Conservation (phyloP, 176 grass and related monocot species). For the Paspalum notatum region DNA sequence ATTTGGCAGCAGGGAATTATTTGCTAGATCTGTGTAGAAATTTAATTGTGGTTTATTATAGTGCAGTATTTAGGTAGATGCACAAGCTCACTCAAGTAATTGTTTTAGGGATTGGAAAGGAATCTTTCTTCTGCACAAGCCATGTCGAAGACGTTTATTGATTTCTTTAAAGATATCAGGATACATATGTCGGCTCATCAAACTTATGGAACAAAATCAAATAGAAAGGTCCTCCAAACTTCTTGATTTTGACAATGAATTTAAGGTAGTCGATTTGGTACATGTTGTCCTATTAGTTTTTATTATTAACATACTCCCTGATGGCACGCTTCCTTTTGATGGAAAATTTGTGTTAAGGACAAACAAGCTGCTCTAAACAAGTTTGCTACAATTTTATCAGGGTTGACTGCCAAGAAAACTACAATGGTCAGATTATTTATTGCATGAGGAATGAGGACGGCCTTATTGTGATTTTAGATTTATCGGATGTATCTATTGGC, state of each 20-base stretch:
- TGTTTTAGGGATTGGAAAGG: too few relatives aligned
- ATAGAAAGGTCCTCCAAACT: conserved; percentile 36
- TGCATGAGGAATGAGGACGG: neutral
- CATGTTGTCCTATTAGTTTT: neutral
- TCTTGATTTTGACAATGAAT: too few relatives aligned
- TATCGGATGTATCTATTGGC: conserved; percentile 20
- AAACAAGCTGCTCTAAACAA: conserved; percentile 55
- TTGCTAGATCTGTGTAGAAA: too few relatives aligned
- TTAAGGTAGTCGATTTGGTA: too few relatives aligned
- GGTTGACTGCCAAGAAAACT: conserved; percentile 50
- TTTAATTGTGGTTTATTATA: too few relatives aligned
- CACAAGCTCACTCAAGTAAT: too few relatives aligned
- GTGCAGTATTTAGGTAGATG: too few relatives aligned
- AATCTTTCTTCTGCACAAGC: too few relatives aligned
- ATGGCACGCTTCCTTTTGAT: conserved; percentile 27
- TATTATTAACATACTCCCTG: neutral
- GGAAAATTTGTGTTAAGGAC: conserved; percentile 57
- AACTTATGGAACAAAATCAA: conserved; percentile 60
- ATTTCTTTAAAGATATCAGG: conserved; percentile 57
- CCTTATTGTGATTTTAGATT: neutral
- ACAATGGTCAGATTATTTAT: conserved; percentile 49
- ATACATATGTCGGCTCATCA: conserved; percentile 38
- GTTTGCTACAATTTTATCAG: conserved; percentile 59
- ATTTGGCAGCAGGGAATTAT: too few relatives aligned
- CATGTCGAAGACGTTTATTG: conserved; percentile 43